Percentiles rank a stretch among this genome's conserved stretches.
These are phyloP conservation scores for Medicago arabica DNA, from an alignment of 306 rosid genomes.

Conservation along the genomic window DNA sequence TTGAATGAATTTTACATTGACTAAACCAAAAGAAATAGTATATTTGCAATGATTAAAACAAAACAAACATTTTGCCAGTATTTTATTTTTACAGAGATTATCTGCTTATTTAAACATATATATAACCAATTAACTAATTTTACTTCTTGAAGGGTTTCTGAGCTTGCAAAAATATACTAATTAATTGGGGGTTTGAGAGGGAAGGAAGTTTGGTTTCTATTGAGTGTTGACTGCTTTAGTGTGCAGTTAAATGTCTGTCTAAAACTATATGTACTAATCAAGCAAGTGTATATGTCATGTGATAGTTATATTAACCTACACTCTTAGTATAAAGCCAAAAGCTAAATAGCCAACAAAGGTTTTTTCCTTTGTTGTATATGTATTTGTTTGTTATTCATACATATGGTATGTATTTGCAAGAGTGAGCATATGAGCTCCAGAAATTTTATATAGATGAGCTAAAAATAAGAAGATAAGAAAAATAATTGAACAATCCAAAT, in stretches of 20 bases:
- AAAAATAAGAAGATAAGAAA: conserved; percentile 22
- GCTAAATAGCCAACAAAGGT: not conserved
- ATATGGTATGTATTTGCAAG: not conserved
- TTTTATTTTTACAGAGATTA: too few species aligned
- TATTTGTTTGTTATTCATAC: not conserved
- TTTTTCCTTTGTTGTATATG: not conserved
- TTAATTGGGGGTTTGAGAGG: conserved; percentile 26
- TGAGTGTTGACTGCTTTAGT: not conserved
- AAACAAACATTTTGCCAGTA: too few species aligned
- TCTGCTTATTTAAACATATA: too few species aligned
- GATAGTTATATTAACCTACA: not conserved
- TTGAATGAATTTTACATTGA: too few species aligned
- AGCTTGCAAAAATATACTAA: not conserved
- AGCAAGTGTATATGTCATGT: not conserved
- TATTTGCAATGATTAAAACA: too few species aligned
- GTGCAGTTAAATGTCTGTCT: too few species aligned
- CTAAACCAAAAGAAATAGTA: too few species aligned
- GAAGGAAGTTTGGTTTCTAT: conserved; percentile 21
- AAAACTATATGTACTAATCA: not conserved
- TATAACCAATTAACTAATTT: too few species aligned
- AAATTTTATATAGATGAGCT: conserved; percentile 6
- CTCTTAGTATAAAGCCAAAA: conserved; percentile 4
- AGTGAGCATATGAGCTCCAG: not conserved
- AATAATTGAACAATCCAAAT: conserved; percentile 44
- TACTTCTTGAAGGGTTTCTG: too few species aligned